Percentiles rank a stretch among this genome's conserved stretches.
Conservation (phyloP, 768 basidiomycete genomes). For the Coprinellus micaceus region DNA sequence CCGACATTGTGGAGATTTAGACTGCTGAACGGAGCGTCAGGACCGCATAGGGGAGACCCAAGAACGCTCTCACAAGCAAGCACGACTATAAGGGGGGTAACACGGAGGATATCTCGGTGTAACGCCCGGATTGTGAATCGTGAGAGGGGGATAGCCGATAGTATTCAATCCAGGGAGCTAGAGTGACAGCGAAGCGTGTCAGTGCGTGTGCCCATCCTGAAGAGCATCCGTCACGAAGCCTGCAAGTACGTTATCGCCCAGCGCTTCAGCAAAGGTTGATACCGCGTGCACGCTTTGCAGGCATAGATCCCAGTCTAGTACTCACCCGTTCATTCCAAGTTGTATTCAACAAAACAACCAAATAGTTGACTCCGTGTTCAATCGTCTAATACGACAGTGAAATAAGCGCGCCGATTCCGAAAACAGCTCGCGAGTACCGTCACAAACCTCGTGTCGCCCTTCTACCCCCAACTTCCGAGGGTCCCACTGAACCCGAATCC, state of each 20-base stretch:
- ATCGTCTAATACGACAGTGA: background rate
- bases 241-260: background rate
- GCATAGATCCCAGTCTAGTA: background rate
- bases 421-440: background rate
- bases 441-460: background rate
- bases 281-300: background rate
- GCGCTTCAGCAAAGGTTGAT: background rate
- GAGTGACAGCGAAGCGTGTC: slow-evolving; percentile 15
- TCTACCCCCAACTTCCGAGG: background rate
- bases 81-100: slow-evolving; percentile 7
- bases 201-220: background rate
- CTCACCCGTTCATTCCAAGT: background rate
- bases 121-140: slow-evolving; percentile 6
- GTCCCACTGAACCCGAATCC: background rate
- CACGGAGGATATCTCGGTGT: slow-evolving; percentile 7
- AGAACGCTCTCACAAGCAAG: background rate
- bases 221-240: background rate
- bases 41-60: background rate
- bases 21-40: too few relatives aligned
- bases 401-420: background rate
- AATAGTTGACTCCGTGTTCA: background rate
- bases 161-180: slow-evolving; percentile 11
- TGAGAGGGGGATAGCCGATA: slow-evolving; percentile 3
- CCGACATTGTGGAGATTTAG: slow-evolving; percentile 34
- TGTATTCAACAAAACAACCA: background rate